Base-by-base conservation (phyloP, 2,329 filamentous ascomycete species). In the Clonostachys solani region DNA sequence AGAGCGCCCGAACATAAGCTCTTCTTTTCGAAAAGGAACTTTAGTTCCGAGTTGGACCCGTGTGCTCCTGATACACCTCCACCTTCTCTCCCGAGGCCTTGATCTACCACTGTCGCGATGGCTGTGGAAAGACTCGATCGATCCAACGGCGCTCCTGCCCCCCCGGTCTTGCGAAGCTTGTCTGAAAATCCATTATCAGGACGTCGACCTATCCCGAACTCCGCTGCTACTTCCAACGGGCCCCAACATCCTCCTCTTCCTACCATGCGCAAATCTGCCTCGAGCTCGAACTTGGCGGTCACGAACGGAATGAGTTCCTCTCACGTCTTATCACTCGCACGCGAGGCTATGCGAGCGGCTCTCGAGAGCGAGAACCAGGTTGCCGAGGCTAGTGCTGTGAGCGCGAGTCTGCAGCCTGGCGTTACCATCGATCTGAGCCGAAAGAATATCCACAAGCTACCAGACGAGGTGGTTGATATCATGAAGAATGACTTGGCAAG, bases 381-480 rank as follows among this genome's bases (percentile, higher is more conserved):
- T 7, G 78, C 80, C 46, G 81, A 83, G 53, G 78, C 76, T 40
- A 78, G 75, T 51, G 74, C 77, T 50, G 74, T 81, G 53, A 81
- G 75, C 60, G 81, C 63, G 16, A 80, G 80, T 41, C 68, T 85
- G 42, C 82, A 84, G 60, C 81, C 84, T 2, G 87, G 88, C 49
- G 80, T 90, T 49, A 92, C 88, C 33, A 85, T 92, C 56, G 86
- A 92, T 64, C 67, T 92, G 52, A 89, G 87, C 64, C 83, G 87
- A 57, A 86, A 85, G 66, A 83, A 82, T 59, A 90, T 92, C 41
- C 78, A 82, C 56, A 79, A 76, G 52, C 67, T 90, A 47, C 86
- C 86, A 1, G 84, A 87, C 49, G 86, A 89, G 63, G 82, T 89
- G 40, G 82, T 90, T 38, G 82, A 87, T 57, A 79, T 89, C 51